Evolutionary conservation across 2,329 filamentous ascomycete genomes (phyloP).

Genomic region (Sporothrix euskadiensis): DNA sequence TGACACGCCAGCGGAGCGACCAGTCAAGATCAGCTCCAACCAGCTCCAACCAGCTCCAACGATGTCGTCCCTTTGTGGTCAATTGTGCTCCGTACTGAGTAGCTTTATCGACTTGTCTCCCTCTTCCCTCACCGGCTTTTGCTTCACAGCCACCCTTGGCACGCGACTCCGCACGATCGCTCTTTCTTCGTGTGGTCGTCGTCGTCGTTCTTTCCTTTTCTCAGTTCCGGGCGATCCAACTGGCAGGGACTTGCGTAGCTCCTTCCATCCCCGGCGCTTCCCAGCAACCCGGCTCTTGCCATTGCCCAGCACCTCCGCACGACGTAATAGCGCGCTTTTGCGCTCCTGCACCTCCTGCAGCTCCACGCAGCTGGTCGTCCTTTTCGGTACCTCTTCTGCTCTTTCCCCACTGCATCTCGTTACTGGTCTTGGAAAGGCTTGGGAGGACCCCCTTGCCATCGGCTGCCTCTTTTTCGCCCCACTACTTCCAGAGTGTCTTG

Average conservation of each 20-base stretch:
- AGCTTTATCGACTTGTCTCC: not conserved
- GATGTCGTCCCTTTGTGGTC: not conserved
- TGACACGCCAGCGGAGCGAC: not conserved
- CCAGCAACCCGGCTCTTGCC: not conserved
- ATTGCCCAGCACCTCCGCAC: not conserved
- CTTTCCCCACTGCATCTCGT: not conserved
- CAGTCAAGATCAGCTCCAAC: not conserved
- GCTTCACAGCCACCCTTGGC: conserved; percentile 33
- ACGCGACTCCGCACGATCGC: conserved; percentile 16
- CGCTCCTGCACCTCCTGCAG: not conserved
- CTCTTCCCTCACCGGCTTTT: not conserved
- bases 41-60: not conserved
- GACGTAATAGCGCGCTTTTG: conserved; percentile 19
- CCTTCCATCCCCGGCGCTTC: not conserved
- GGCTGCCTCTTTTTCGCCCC: conserved; percentile 21
- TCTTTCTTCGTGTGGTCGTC: not conserved
- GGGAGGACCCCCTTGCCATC: conserved; percentile 1
- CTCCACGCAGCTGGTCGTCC: not conserved
- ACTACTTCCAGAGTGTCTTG: not conserved
- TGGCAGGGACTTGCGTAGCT: not conserved
- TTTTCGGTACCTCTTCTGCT: conserved; percentile 6
- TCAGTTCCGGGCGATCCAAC: not conserved
- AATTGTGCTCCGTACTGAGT: not conserved
- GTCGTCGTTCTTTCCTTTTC: not conserved
- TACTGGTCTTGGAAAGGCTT: conserved; percentile 1